Conservation (phyloP, 1,139 yeast genomes). For the Geotrichum cucujoidarum region DNA sequence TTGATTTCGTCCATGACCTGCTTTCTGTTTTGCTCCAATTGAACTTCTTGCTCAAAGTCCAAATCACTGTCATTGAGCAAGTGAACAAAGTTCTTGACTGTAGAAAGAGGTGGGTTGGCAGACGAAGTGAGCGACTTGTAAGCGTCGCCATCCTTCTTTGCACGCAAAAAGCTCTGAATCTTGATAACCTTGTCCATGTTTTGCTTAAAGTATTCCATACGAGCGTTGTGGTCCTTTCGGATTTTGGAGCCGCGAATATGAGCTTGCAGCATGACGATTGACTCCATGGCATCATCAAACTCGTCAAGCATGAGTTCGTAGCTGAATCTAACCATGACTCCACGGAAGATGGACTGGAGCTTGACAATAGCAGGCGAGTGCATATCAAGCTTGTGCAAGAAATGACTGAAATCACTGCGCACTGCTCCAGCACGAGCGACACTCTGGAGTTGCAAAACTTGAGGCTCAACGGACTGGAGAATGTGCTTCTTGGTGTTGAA, state of each 20-base stretch:
- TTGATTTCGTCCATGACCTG: slow-evolving; percentile 59
- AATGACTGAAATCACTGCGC: slow-evolving; percentile 24
- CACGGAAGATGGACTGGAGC: slow-evolving; percentile 43
- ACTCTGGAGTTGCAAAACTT: slow-evolving; percentile 26
- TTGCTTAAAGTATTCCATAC: slow-evolving; percentile 49
- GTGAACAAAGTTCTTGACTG: slow-evolving; percentile 72
- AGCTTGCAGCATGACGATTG: slow-evolving; percentile 48
- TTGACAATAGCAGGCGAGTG: slow-evolving; percentile 38
- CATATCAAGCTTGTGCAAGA: slow-evolving; percentile 26
- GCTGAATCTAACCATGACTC: slow-evolving; percentile 48
- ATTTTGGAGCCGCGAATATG: slow-evolving; percentile 44
- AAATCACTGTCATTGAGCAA: slow-evolving; percentile 67
- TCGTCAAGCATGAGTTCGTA: slow-evolving; percentile 51
- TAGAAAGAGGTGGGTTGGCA: slow-evolving; percentile 71
- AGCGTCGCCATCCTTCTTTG: slow-evolving; percentile 64
- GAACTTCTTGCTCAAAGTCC: slow-evolving; percentile 74
- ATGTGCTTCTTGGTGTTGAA: slow-evolving; percentile 1
- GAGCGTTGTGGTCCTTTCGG: slow-evolving; percentile 40
- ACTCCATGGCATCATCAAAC: slow-evolving; percentile 43
- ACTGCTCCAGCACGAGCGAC: slow-evolving; percentile 30
- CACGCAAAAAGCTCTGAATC: slow-evolving; percentile 71
- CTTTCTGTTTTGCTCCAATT: slow-evolving; percentile 63
- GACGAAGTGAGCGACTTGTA: slow-evolving; percentile 65
- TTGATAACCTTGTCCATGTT: slow-evolving; percentile 57
- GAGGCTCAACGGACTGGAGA: slow-evolving; percentile 11